phyloP scores from a whole-genome alignment of 1,284 basidiomycete species.

The Apiotrichum siamense region DNA sequence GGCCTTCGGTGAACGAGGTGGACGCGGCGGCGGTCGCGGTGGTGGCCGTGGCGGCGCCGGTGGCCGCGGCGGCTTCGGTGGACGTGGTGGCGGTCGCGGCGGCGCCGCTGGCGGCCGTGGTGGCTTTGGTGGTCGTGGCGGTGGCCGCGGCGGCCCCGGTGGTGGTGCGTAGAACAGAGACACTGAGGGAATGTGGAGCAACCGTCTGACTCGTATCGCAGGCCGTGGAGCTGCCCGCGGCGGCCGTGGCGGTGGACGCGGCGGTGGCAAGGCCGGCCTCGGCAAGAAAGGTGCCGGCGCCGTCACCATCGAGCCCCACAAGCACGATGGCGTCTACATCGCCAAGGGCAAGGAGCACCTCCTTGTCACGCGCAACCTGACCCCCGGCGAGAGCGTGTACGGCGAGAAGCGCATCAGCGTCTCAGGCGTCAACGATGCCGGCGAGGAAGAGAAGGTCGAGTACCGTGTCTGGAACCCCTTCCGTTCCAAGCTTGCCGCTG shows the following conservation, averaged over 20 bases:
- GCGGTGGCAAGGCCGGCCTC: constrained; percentile 49
- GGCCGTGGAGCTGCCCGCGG: constrained; percentile 44
- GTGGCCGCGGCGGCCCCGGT: constrained; percentile 8
- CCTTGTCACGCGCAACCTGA: constrained; percentile 95
- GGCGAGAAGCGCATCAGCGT: constrained; percentile 94
- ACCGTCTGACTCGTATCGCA: neutral
- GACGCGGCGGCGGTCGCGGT: constrained; percentile 42
- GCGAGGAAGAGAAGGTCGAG: constrained; percentile 76
- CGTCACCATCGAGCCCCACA: constrained; percentile 89
- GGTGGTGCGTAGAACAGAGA: constrained; percentile 28
- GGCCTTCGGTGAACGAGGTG: constrained; percentile 51
- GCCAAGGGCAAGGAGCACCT: constrained; percentile 90
- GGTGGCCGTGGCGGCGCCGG: constrained; percentile 48
- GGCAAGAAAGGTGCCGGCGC: constrained; percentile 74
- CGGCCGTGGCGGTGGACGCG: constrained; percentile 49
- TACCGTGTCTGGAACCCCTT: constrained; percentile 99
- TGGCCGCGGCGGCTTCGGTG: constrained; percentile 41
- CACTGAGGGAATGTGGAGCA: neutral
- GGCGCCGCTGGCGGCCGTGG: constrained; percentile 31
- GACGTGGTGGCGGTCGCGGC: constrained; percentile 27
- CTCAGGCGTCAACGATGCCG: constrained; percentile 60
- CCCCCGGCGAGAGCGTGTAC: constrained; percentile 95
- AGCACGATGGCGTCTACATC: constrained; percentile 88
- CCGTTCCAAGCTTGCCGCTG: constrained; percentile 93
- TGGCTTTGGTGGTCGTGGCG: constrained; percentile 31